These are phyloP conservation scores for Mortierella sp. DNA, from an alignment of 371 early-diverging fungal genomes.

Conservation along the genomic window DNA sequence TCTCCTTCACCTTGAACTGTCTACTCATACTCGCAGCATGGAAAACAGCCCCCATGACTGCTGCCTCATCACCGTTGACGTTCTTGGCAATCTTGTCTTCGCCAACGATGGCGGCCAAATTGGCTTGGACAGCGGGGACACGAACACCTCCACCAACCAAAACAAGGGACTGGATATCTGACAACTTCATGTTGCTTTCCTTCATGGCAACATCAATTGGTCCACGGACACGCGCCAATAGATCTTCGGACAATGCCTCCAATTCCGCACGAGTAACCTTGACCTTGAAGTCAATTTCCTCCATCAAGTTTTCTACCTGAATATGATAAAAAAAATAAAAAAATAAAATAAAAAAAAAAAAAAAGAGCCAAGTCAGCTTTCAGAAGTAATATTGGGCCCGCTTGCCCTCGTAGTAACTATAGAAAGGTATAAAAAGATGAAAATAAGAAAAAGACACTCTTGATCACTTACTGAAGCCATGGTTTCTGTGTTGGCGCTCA, in stretches of 20 bases:
- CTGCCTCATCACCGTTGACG: slow-evolving; percentile 96
- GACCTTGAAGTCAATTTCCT: slow-evolving; percentile 87
- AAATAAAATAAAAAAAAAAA: slow-evolving; percentile 1
- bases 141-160: slow-evolving; percentile 96
- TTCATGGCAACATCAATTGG: slow-evolving; percentile 82
- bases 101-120: slow-evolving; percentile 80
- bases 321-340: neutral
- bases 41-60: slow-evolving; percentile 94
- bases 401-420: too few relatives aligned
- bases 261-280: slow-evolving; percentile 85
- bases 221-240: slow-evolving; percentile 76
- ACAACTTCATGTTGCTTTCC: slow-evolving; percentile 74
- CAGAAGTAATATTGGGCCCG: neutral
- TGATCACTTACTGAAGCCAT: slow-evolving; percentile 75
- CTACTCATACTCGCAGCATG: slow-evolving; percentile 89
- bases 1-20: slow-evolving; percentile 89
- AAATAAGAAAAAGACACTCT: neutral
- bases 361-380: neutral
- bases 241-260: slow-evolving; percentile 75
- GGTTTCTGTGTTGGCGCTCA: slow-evolving; percentile 94
- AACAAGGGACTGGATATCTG: slow-evolving; percentile 86
- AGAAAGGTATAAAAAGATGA: neutral
- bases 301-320: slow-evolving; percentile 87
- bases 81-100: slow-evolving; percentile 91
- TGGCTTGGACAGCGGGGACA: slow-evolving; percentile 86